These are phyloP conservation scores for Phellopilus nigrolimitatus DNA, from an alignment of 1,284 basidiomycete species.

Conservation along the genomic window DNA sequence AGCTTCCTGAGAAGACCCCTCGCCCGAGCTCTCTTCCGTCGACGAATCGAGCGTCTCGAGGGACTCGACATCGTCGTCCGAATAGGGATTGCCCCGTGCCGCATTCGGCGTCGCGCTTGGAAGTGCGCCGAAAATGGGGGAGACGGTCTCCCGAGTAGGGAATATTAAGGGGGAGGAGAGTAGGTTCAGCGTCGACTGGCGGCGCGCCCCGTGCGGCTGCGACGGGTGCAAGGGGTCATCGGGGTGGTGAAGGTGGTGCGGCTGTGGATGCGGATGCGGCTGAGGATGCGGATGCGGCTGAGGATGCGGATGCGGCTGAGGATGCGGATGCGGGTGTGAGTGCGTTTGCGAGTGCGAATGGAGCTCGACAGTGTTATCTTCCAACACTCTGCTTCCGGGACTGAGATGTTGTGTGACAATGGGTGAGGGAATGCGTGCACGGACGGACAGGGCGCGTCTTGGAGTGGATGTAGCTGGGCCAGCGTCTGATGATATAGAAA, in stretches of 20 bases:
- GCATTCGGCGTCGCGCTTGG: constrained; percentile 11
- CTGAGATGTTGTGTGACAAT: constrained; percentile 14
- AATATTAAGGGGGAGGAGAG: constrained; percentile 48
- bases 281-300: not conserved
- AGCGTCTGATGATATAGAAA: not conserved
- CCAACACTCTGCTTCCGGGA: constrained; percentile 2
- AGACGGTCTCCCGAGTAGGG: constrained; percentile 21
- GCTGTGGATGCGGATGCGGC: not conserved
- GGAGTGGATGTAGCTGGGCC: constrained; percentile 2
- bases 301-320: not conserved
- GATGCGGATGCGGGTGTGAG: too few species aligned
- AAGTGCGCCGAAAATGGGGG: constrained; percentile 24
- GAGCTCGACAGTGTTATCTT: constrained; percentile 12
- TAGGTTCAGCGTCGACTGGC: constrained; percentile 27
- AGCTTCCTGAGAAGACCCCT: not conserved
- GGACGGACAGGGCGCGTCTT: not conserved
- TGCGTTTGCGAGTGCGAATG: constrained; percentile 1
- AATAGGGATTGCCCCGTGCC: constrained; percentile 7
- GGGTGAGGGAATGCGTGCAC: constrained; percentile 7
- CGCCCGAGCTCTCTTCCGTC: not conserved
- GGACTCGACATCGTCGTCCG: constrained; percentile 17
- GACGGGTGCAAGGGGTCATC: constrained; percentile 13
- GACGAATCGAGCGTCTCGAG: constrained; percentile 14
- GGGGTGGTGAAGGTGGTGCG: not conserved
- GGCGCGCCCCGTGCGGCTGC: constrained; percentile 9